Conservation (phyloP, 2,329 filamentous ascomycete genomes). For the Arachnomyces sp. region DNA sequence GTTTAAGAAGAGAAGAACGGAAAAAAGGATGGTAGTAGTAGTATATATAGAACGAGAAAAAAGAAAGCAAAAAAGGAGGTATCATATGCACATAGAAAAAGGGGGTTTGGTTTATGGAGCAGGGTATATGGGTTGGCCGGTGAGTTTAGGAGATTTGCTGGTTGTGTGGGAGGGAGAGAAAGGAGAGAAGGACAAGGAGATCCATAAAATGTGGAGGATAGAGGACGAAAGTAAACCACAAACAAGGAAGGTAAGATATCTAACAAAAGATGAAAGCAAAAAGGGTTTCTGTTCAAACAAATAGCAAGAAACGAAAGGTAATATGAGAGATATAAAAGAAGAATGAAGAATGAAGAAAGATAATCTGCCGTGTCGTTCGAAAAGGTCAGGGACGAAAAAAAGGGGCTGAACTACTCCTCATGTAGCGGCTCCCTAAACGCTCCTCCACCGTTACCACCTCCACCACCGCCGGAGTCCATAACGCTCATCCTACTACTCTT, state of each 20-base stretch:
- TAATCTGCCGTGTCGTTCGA: conserved; percentile 11
- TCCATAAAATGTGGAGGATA: conserved; percentile 2
- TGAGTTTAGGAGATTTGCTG: too few species aligned
- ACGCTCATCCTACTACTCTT: conserved; percentile 55
- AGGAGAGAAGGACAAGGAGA: background rate
- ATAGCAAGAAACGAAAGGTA: conserved; percentile 3
- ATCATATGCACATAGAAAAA: too few species aligned
- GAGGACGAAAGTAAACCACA: conserved; percentile 1
- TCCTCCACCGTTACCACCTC: background rate
- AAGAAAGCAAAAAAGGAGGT: too few species aligned
- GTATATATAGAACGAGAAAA: too few species aligned
- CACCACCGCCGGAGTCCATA: conserved; percentile 14
- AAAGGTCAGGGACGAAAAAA: conserved; percentile 21
- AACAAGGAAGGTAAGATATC: conserved; percentile 1
- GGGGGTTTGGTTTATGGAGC: background rate
- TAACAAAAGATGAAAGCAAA: conserved; percentile 5
- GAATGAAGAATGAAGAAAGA: conserved; percentile 13
- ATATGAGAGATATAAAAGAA: conserved; percentile 12
- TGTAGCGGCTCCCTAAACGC: conserved; percentile 19
- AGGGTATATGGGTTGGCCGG: background rate
- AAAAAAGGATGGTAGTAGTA: background rate
- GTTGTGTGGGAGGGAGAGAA: too few species aligned
- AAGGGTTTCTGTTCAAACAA: conserved; percentile 1
- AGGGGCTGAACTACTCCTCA: conserved; percentile 26
- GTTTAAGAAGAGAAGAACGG: background rate